Evolutionary conservation across 805 yeast genomes (phyloP), one percentile per base, ranked within the genome.

Genomic region (Ogataea pilisensis): DNA sequence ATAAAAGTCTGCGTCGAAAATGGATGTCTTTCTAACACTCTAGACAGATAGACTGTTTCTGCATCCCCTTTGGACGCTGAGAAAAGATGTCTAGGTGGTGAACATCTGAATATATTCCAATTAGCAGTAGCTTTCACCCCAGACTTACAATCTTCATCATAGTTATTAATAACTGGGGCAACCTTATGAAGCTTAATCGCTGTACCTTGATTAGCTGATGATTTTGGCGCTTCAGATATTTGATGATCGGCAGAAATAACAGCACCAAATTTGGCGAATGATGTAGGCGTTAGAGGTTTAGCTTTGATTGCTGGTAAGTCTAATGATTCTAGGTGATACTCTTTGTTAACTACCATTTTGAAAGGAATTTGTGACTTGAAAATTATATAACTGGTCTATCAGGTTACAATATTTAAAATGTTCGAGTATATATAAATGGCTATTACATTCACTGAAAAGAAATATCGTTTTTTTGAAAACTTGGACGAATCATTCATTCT

Each of bases 131-230:
- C 74, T 8, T 65, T 52, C 20, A 46, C 53, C 5, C 72, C 68
- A 45, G 80, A 70, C 4, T 77, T 72, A 8, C 80, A 71, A 3
- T 46, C 6, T 27, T 14, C 42, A 0, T 41, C 48, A 50, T 71
- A 85, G 34, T 69, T 63, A 57, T 82, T 82, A 4, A 62, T 63
- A 3, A 85, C 69, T 2, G 87, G 82, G 1, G 93, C 80, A 4
- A 89, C 93, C 46, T 81, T 72, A 46, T 76, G 77, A 34, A 87
- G 60, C 54, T 90, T 90, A 5, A 75, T 68, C 1, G 97, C 97
- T 2, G 97, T 90, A n/a, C 97, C 97, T 56, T 90, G 89, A 63
- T 90, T 90, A 4, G 96, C 97, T 17, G 73, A 64, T 5, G 73
- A 57, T 25, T 71, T 59, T 29, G 61, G 55, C 37, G 70, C 65